phyloP scores from a whole-genome alignment of 805 yeast genomes.

The Ogataea polymorpha region DNA sequence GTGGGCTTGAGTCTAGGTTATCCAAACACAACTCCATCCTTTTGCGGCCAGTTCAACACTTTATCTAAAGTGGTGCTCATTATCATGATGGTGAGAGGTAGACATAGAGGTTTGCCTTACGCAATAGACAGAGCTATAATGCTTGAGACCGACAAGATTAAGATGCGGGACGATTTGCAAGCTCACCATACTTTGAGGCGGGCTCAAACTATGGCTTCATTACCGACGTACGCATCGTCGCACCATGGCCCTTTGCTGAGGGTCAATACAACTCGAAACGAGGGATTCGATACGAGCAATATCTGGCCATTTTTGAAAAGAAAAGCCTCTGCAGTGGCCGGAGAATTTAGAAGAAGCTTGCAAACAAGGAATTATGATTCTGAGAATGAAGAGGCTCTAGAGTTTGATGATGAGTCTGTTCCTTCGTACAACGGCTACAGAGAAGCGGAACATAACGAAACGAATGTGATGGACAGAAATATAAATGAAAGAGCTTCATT shows the following conservation, averaged over 20 bases:
- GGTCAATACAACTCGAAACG: constrained; percentile 15
- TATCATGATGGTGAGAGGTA: constrained; percentile 89
- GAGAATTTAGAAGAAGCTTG: constrained; percentile 6
- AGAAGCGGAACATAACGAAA: neutral
- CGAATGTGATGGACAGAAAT: neutral
- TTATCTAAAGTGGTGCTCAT: constrained; percentile 81
- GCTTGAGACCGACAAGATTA: constrained; percentile 68
- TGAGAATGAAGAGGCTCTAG: constrained; percentile 3
- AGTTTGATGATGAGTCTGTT: constrained; percentile 2
- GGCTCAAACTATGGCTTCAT: constrained; percentile 22
- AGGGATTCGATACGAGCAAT: constrained; percentile 1
- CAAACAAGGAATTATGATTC: neutral
- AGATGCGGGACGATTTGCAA: constrained; percentile 57
- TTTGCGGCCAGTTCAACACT: constrained; percentile 66
- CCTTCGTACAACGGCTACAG: neutral
- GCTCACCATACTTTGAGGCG: constrained; percentile 42
- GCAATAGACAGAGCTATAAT: constrained; percentile 91
- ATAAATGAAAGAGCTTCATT: neutral
- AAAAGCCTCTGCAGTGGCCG: constrained; percentile 15
- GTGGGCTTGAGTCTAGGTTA: constrained; percentile 91
- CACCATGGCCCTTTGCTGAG: constrained; percentile 13
- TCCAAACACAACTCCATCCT: constrained; percentile 62
- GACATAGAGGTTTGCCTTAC: constrained; percentile 96
- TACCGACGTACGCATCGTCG: constrained; percentile 5
- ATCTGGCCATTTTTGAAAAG: constrained; percentile 10